These are phyloP conservation scores for Candida cerambycidarum DNA, from an alignment of 805 yeast genomes.

Conservation along the genomic window DNA sequence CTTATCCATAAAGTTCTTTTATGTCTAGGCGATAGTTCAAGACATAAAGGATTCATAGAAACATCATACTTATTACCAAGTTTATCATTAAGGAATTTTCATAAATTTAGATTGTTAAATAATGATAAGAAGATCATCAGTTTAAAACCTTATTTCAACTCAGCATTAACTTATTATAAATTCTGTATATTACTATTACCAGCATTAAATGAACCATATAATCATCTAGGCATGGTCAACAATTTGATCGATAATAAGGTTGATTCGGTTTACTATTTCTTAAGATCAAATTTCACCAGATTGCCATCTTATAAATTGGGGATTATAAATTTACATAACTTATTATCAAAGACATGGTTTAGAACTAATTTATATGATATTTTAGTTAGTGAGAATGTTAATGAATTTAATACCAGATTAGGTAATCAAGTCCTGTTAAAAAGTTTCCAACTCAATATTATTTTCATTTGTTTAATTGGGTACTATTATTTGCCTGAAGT, in stretches of 20 bases:
- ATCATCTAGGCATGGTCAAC: conserved; percentile 52
- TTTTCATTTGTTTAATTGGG: conserved; percentile 39
- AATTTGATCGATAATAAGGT: conserved; percentile 45
- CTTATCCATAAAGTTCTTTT: conserved; percentile 50
- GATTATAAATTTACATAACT: conserved; percentile 41
- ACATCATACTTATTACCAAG: conserved; percentile 42
- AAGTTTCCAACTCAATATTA: conserved; percentile 19
- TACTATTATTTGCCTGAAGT: conserved; percentile 43
- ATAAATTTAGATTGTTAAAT: conserved; percentile 31
- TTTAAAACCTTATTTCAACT: conserved; percentile 24
- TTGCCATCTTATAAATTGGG: conserved; percentile 49
- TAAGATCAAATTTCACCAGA: conserved; percentile 57
- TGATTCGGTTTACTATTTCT: conserved; percentile 51
- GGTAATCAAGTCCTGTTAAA: conserved; percentile 11
- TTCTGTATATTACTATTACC: conserved; percentile 60
- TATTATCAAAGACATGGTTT: conserved; percentile 38
- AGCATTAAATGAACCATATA: conserved; percentile 65
- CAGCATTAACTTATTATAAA: conserved; percentile 40
- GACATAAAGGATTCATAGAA: conserved; percentile 54
- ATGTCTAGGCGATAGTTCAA: conserved; percentile 56
- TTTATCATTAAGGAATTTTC: conserved; percentile 26
- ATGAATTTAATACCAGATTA: conserved; percentile 8
- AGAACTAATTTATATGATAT: conserved; percentile 24
- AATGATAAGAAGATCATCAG: conserved; percentile 39
- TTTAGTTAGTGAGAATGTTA: conserved; percentile 8